Base-by-base conservation (phyloP, 2,329 filamentous ascomycete species). In the Epichloe uncinata region DNA sequence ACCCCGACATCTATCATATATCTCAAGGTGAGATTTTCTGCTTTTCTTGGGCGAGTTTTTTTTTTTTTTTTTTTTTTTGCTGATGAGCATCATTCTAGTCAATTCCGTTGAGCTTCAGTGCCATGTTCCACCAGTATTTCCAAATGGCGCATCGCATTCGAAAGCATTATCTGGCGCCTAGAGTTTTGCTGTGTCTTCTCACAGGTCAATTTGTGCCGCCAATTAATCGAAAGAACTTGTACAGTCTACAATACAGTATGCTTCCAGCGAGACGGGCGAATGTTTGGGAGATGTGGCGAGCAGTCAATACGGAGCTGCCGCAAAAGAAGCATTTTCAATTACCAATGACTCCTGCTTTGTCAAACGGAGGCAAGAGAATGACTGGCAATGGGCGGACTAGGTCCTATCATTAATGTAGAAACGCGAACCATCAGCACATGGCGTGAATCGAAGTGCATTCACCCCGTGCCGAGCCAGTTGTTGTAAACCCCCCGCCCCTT, bases 171-270 rank as follows among this genome's bases (percentile, higher is more conserved):
- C 75, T 97, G 42, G 91, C 89, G 0, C 88, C 88, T 0, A 79
- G 83, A 13, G 94, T 98, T 18, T 78, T 97, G 45, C 75, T 95
- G 38, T 93, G 88, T 59, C 81, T 98, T 2, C 73, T 90, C 22
- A 95, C 88, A 0, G 93, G 93, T 52, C 86, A 85, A 53, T 96
- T 96, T 56, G 89, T 97, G 2, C 93, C 91, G 12, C 91, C 94
- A 0, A 94, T 98, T 45, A 90, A 96, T 63, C 80, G 94, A 48
- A 91, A 90, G 62, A 94, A 93, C 61, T 74, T 98, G 47, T 98
- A 98, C 68, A 94, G 88, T 58, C 73, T 98, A 60, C 93, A 98
- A 69, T 98, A 98, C 67, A 95, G 88, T 69, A 97, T 97, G 88
- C 75, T 98, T 40, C 94, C 94, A 0, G 85, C 87, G 7, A 78